A percentile compares a stretch with the other conserved stretches of the same genome.
Conservation (phyloP, 2,329 filamentous ascomycete genomes). For the Trichoderma aggressivum region DNA sequence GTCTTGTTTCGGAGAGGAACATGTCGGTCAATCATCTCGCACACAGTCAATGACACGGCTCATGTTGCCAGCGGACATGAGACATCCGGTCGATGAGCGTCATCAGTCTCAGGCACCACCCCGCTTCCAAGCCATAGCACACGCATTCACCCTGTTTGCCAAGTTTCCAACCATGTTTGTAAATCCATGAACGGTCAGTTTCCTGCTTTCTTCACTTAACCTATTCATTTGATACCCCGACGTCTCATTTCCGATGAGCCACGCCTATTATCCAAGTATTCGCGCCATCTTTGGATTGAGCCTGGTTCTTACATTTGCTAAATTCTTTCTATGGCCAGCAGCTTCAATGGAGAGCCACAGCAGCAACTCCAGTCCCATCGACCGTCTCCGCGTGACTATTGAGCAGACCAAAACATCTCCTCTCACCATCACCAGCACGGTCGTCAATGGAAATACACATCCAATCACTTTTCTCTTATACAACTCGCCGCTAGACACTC, state of each 20-base stretch:
- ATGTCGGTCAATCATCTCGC: neutral
- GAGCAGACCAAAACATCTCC: conserved; percentile 34
- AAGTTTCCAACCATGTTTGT: neutral
- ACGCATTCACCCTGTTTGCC: neutral
- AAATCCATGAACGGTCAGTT: neutral
- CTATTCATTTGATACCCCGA: neutral
- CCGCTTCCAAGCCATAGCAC: neutral
- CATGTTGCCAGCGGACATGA: neutral
- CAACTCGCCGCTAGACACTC: conserved; percentile 44
- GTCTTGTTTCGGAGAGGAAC: neutral
- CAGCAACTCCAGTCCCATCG: conserved; percentile 19
- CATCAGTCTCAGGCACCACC: neutral
- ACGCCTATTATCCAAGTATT: neutral
- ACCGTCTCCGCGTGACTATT: conserved; percentile 33
- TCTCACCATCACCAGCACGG: conserved; percentile 35
- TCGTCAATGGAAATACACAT: conserved; percentile 39
- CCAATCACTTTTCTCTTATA: conserved; percentile 43
- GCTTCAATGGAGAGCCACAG: conserved; percentile 22
- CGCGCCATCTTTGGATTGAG: conserved; percentile 6
- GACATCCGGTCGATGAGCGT: neutral
- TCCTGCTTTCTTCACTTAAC: neutral
- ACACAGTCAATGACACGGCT: neutral
- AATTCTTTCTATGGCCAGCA: conserved; percentile 21
- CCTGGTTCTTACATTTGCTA: conserved; percentile 23
- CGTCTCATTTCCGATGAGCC: neutral